These are phyloP conservation scores for Calocera cornea DNA, from an alignment of 768 basidiomycete species.

Conservation along the genomic window DNA sequence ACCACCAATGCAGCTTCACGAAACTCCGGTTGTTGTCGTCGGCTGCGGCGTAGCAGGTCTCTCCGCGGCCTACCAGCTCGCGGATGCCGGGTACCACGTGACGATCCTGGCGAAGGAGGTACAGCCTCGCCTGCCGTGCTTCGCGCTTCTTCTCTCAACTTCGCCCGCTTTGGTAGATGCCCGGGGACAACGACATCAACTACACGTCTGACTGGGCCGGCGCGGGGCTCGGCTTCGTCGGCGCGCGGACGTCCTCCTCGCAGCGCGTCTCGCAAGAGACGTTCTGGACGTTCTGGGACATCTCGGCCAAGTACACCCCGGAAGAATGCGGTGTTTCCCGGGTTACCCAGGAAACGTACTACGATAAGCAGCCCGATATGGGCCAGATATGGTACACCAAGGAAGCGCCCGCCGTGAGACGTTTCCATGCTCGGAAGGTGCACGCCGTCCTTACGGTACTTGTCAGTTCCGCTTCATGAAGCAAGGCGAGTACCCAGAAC, in stretches of 20 bases:
- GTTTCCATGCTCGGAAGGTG: background rate
- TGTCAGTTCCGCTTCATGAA: background rate
- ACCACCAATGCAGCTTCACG: background rate
- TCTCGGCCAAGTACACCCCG: background rate
- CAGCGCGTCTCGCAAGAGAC: background rate
- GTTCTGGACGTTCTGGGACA: conserved; percentile 1
- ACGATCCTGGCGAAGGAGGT: conserved; percentile 1
- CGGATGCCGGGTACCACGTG: background rate
- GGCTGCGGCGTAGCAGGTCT: conserved; percentile 5
- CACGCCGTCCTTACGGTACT: background rate
- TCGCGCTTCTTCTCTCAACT: background rate
- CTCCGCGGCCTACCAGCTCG: background rate
- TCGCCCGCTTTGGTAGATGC: background rate
- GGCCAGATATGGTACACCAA: conserved; percentile 2
- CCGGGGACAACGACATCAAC: background rate
- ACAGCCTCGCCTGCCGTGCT: background rate
- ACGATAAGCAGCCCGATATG: background rate
- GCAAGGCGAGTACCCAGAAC: background rate
- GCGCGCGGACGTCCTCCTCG: background rate
- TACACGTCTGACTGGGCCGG: conserved; percentile 2
- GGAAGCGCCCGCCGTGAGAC: background rate
- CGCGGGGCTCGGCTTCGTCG: background rate
- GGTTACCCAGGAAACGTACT: background rate
- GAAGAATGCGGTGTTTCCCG: background rate
- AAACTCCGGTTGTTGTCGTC: background rate